phyloP scores from a whole-genome alignment of 2,329 filamentous ascomycete species.

The Exophiala sp. region DNA sequence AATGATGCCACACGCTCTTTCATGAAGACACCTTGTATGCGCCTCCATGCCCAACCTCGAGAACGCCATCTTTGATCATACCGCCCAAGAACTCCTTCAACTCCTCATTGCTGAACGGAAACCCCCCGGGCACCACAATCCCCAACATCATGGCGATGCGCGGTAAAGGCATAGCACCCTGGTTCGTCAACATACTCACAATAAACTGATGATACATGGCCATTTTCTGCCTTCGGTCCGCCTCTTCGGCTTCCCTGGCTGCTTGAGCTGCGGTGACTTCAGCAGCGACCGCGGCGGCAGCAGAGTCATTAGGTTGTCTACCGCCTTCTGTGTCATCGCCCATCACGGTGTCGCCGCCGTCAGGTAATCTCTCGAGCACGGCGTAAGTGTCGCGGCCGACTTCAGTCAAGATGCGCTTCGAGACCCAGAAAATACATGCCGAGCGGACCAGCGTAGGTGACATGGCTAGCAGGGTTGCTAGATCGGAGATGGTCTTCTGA shows the following conservation, averaged over 20 bases:
- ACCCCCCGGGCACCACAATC: slow-evolving; percentile 81
- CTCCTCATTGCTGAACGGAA: slow-evolving; percentile 85
- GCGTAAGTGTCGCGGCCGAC: slow-evolving; percentile 46
- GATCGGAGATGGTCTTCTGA: slow-evolving; percentile 38
- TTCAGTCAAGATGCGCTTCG: slow-evolving; percentile 48
- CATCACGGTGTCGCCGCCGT: slow-evolving; percentile 27
- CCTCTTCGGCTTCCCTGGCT: slow-evolving; percentile 45
- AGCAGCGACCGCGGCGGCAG: slow-evolving; percentile 36
- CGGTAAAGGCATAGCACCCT: slow-evolving; percentile 71
- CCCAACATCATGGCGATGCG: slow-evolving; percentile 93
- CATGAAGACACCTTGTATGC: slow-evolving; percentile 52
- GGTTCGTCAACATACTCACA: slow-evolving; percentile 89
- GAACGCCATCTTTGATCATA: slow-evolving; percentile 65
- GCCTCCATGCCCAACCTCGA: slow-evolving; percentile 61
- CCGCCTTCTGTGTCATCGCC: slow-evolving; percentile 13
- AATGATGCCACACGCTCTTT: not conserved
- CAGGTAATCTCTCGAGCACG: slow-evolving; percentile 51
- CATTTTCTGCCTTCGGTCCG: slow-evolving; percentile 61
- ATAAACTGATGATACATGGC: slow-evolving; percentile 87
- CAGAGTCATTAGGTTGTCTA: slow-evolving; percentile 15
- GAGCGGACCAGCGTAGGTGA: slow-evolving; percentile 51
- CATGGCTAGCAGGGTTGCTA: slow-evolving; percentile 51
- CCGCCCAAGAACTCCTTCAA: slow-evolving; percentile 70
- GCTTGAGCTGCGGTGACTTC: slow-evolving; percentile 39
- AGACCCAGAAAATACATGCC: slow-evolving; percentile 58